Evolutionary conservation across 1,284 basidiomycete genomes (phyloP).

Genomic region (Malassezia equina): DNA sequence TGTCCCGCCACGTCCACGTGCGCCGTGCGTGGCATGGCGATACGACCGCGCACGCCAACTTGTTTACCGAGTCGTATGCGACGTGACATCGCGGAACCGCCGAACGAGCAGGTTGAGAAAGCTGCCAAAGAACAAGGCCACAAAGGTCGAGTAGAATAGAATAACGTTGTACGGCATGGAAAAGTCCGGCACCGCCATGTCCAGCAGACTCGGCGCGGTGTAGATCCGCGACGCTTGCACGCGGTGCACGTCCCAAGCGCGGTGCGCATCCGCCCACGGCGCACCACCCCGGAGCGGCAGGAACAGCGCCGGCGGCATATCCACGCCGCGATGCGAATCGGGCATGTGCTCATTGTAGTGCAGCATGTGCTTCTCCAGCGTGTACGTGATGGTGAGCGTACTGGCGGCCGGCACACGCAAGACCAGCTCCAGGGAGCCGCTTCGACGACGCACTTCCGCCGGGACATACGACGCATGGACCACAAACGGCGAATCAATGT

Average conservation of each 20-base stretch:
- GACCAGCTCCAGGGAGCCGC: constrained; percentile 54
- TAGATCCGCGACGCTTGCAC: constrained; percentile 54
- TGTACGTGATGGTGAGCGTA: constrained; percentile 60
- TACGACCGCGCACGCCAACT: constrained; percentile 52
- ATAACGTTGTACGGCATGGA: constrained; percentile 99
- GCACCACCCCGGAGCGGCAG: constrained; percentile 48
- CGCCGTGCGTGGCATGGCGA: constrained; percentile 57
- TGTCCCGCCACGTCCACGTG: constrained; percentile 59
- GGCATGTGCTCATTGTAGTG: constrained; percentile 91
- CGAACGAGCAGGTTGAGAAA: constrained; percentile 78
- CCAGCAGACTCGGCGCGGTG: constrained; percentile 69
- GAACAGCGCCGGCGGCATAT: constrained; percentile 59
- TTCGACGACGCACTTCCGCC: constrained; percentile 14
- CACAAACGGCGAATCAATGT: constrained; percentile 21
- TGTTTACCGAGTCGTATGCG: constrained; percentile 40
- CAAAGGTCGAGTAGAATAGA: constrained; percentile 40
- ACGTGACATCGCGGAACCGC: constrained; percentile 54
- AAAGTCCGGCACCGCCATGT: constrained; percentile 91
- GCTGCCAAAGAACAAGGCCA: constrained; percentile 81
- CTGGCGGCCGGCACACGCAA: constrained; percentile 58
- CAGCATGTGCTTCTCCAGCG: constrained; percentile 73
- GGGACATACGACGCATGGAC: constrained; percentile 27
- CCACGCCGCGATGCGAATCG: constrained; percentile 87
- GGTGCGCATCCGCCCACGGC: background rate
- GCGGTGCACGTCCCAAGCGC: background rate